Evolutionary conservation across 164 flowering plant genomes (phyloP).

Genomic region (Chimonanthus salicifolius): DNA sequence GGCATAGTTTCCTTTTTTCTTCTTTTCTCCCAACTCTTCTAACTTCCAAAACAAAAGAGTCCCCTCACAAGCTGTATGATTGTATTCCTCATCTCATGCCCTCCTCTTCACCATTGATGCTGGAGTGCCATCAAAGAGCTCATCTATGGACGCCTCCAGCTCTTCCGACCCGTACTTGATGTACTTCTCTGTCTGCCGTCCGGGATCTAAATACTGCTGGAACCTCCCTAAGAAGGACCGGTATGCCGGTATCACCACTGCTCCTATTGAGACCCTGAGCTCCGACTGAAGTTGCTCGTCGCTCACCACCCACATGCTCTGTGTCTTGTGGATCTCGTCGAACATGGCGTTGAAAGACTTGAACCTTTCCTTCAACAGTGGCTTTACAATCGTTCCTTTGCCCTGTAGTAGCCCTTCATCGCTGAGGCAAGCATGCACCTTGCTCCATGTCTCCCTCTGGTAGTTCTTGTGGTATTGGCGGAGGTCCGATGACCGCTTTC

Average conservation of each 20-base stretch:
- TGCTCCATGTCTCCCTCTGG: constrained; percentile 77
- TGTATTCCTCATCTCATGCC: not conserved
- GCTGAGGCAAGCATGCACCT: constrained; percentile 41
- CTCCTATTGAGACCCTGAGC: constrained; percentile 70
- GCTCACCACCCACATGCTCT: constrained; percentile 77
- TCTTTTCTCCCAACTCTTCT: not conserved
- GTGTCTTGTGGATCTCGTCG: constrained; percentile 83
- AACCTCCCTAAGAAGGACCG: constrained; percentile 77
- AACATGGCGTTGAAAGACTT: constrained; percentile 62
- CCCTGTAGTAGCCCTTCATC: constrained; percentile 50
- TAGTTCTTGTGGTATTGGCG: constrained; percentile 74
- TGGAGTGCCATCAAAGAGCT: constrained; percentile 69
- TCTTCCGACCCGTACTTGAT: constrained; percentile 89
- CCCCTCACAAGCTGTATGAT: not conserved
- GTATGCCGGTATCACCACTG: constrained; percentile 83
- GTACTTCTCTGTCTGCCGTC: constrained; percentile 71
- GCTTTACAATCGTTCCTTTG: constrained; percentile 54
- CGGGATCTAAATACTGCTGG: constrained; percentile 49
- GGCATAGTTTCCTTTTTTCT: not conserved
- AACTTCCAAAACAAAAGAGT: not conserved
- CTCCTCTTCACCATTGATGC: constrained; percentile 52
- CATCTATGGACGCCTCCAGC: constrained; percentile 67
- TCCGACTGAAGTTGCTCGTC: constrained; percentile 89
- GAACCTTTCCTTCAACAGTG: constrained; percentile 69
- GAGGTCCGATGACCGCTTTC: constrained; percentile 54